Conservation (phyloP, 139 green algal species). For the Tetraselmis chui region DNA sequence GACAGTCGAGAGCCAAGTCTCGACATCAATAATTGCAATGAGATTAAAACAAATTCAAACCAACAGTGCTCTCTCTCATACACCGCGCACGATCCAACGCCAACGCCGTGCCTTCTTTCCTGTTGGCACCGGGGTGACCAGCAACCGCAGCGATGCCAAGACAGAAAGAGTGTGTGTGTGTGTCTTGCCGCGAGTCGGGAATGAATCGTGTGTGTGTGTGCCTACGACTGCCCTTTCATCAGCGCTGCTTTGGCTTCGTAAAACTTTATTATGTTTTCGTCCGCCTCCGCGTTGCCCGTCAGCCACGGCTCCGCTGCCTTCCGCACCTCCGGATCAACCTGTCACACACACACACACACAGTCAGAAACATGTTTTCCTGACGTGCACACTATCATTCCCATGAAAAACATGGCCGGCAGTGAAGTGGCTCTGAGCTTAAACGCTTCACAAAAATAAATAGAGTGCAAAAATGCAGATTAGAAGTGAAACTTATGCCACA, state of each 20-base stretch:
- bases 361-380: background rate
- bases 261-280: slow-evolving; percentile 81
- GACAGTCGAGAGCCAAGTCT: too few relatives aligned
- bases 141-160: too few relatives aligned
- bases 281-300: slow-evolving; percentile 73
- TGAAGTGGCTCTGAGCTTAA: background rate
- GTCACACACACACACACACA: background rate
- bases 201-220: background rate
- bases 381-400: background rate
- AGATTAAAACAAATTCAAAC: too few relatives aligned
- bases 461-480: too few relatives aligned
- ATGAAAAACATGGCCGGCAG: background rate
- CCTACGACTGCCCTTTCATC: slow-evolving; percentile 20
- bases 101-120: too few relatives aligned
- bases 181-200: background rate
- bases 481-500: too few relatives aligned
- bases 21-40: too few relatives aligned
- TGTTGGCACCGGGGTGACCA: too few relatives aligned
- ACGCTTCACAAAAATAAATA: too few relatives aligned
- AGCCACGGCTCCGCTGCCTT: slow-evolving; percentile 51
- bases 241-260: slow-evolving; percentile 71
- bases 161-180: too few relatives aligned
- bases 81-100: too few relatives aligned
- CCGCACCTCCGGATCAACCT: slow-evolving; percentile 48
- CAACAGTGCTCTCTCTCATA: too few relatives aligned